Evolutionary conservation across 1,139 yeast species (phyloP), one percentile per base, ranked within the genome.

Genomic region (Magnusiomyces tetraspermus): DNA sequence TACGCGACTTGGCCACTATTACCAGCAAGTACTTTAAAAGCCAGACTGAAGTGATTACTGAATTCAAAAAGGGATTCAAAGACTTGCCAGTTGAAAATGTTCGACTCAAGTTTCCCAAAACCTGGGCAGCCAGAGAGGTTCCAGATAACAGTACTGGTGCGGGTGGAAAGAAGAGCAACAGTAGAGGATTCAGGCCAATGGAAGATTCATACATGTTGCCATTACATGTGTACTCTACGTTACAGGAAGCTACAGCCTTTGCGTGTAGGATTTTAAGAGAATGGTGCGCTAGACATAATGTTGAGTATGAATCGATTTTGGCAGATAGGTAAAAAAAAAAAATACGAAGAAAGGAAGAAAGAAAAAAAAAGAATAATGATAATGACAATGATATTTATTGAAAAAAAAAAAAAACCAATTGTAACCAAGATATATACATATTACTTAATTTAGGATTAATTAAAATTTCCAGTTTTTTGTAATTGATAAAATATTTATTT

Each of bases 201-300:
- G 62, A 61, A 31, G 73, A 71, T 53, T 60, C 62, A 17, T 73
- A 61, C 52, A 62, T 58, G 38, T 56, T 72, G 46, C 76, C 76
- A 1, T 58, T 72, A 46, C 73, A 70, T 46, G 61, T 61, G 30
- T 69, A 62, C 54, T 64, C 74, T n/a, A 56, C 70, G 2, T 54
- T 71, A 5, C 71, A 70, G 46, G 76, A 73, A 49, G 75, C 69
- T 0, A 70, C 74, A 1, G 74, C 75, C 3, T 65, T 71, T 50
- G 72, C 69, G 3, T 66, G 63, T 50, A 55, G 61, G 6, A 53
- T 69, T 31, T 54, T 66, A 11, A 59, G 58, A 28, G 74, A 71
- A 53, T 71, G 73, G 73, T 66, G 70, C 8, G 63, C 59, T 10
- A 48, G 50, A 23, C 55, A 61, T 41, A 56, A 60, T 11, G 54